Base-by-base conservation (phyloP, 257 asterid species). In the Cordia subcordata region DNA sequence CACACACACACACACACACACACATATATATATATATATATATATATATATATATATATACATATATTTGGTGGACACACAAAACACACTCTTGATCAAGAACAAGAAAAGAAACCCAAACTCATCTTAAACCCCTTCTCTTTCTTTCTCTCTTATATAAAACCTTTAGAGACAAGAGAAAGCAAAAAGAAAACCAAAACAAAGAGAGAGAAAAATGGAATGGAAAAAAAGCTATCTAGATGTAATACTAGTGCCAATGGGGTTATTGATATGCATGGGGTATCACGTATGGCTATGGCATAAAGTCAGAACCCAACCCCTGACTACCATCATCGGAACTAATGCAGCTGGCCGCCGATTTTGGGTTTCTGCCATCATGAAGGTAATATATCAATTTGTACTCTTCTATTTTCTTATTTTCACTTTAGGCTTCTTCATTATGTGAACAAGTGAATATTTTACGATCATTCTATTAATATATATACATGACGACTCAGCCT, bases 361-460 rank as follows among this genome's bases (percentile, higher is more conserved):
- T 23, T 90, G 96, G 98, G 98, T 87, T 23, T 56, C 85, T 18
- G 85, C 96, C 68, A 90, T 90, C 33, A 87, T 90, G 94, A 85
- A 87, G 94, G 98, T 90, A 75, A 39, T 1, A 4, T 3, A 5
- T 1, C 8, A 32, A 14, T 57, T 21, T 17, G 17, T 16, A 35
- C 18, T 13, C 45, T n/a, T n/a, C n/a, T n/a, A n/a, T n/a, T 16
- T 17, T 51, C 5, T 11, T 45, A 4, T 60, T n/a, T n/a, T 14
- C 4, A 17, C 16, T 0, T 22, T n/a, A n/a, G n/a, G n/a, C 8
- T 14, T 40, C 5, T 20, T 2, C 32, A 12, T 37, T 19, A 0
- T 20, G 19, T 33, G 35, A 27, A 27, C 35, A 6, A 27, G 35
- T 27, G 35, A 27, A 27, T 27, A 27, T 27, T 1, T 27, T 27